Evolutionary conservation across 768 basidiomycete genomes (phyloP).

Genomic region (Tephrocybe sp.): DNA sequence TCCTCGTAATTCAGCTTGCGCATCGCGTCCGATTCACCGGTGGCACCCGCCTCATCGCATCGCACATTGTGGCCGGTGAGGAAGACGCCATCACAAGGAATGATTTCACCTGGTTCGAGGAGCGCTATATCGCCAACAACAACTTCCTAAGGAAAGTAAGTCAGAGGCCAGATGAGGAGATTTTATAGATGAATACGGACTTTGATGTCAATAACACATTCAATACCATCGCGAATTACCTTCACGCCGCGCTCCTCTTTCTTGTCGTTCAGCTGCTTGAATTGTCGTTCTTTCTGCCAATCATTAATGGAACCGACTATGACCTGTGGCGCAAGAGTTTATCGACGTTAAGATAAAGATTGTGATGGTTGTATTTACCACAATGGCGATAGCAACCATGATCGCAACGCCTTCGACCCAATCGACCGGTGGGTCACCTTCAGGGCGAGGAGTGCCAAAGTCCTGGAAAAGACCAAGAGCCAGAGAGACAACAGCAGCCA

Average conservation of each 20-base stretch:
- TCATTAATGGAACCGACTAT: constrained; percentile 94
- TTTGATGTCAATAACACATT: constrained; percentile 79
- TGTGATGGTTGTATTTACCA: constrained; percentile 44
- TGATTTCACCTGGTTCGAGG: constrained; percentile 92
- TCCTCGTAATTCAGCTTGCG: constrained; percentile 82
- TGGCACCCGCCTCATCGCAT: constrained; percentile 96
- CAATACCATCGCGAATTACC: constrained; percentile 71
- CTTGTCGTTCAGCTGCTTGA: constrained; percentile 87
- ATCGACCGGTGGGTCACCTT: constrained; percentile 77
- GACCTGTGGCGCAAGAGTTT: constrained; percentile 45
- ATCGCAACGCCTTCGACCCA: constrained; percentile 97
- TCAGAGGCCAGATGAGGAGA: constrained; percentile 13
- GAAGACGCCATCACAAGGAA: constrained; percentile 97
- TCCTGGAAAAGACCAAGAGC: constrained; percentile 95
- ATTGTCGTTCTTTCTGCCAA: constrained; percentile 98
- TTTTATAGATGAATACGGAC: no score
- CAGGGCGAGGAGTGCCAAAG: constrained; percentile 67
- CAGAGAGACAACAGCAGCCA: constrained; percentile 91
- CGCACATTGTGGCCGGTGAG: constrained; percentile 89
- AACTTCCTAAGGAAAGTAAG: constrained; percentile 58
- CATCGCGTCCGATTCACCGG: constrained; percentile 96
- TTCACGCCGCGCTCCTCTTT: constrained; percentile 93
- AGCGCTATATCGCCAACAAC: constrained; percentile 93
- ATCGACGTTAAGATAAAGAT: background rate
- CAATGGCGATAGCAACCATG: constrained; percentile 72